Evolutionary conservation across 2,329 filamentous ascomycete genomes (phyloP).

Genomic region (Penicillium sp.): DNA sequence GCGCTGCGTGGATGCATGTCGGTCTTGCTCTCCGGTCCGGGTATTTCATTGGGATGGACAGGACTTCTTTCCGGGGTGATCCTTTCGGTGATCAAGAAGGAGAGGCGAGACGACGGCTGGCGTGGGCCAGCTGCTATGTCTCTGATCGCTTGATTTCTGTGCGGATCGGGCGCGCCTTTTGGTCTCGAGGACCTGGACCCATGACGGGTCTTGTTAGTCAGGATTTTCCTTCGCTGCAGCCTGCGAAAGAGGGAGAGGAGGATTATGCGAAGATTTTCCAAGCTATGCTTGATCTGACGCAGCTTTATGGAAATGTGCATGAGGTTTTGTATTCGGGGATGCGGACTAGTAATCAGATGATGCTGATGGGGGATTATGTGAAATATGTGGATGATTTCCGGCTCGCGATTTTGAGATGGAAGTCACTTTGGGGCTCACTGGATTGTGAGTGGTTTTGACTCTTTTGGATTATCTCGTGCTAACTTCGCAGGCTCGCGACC

Average conservation of each 20-base stretch:
- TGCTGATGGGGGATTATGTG: constrained; percentile 71
- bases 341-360: constrained; percentile 68
- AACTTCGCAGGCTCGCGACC: constrained; percentile 57
- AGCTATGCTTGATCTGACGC: constrained; percentile 69
- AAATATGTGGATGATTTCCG: constrained; percentile 76
- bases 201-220: constrained; percentile 65
- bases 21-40: constrained; percentile 69
- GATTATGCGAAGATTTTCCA: constrained; percentile 71
- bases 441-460: constrained; percentile 52
- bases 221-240: constrained; percentile 68
- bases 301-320: constrained; percentile 73
- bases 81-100: constrained; percentile 60
- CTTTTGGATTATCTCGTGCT: constrained; percentile 2
- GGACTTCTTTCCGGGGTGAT: constrained; percentile 66
- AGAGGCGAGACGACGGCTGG: constrained; percentile 65
- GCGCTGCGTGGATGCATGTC: constrained; percentile 77
- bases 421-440: constrained; percentile 67
- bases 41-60: constrained; percentile 70
- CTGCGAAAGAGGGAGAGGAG: constrained; percentile 60
- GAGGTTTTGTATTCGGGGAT: constrained; percentile 73
- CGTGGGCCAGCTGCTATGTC: constrained; percentile 70
- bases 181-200: constrained; percentile 70
- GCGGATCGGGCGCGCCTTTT: constrained; percentile 71
- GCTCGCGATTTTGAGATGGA: constrained; percentile 69
- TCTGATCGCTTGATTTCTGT: constrained; percentile 70